Conservation (phyloP, 1,139 yeast genomes). For the Saccharomycopsis crataegensis region DNA sequence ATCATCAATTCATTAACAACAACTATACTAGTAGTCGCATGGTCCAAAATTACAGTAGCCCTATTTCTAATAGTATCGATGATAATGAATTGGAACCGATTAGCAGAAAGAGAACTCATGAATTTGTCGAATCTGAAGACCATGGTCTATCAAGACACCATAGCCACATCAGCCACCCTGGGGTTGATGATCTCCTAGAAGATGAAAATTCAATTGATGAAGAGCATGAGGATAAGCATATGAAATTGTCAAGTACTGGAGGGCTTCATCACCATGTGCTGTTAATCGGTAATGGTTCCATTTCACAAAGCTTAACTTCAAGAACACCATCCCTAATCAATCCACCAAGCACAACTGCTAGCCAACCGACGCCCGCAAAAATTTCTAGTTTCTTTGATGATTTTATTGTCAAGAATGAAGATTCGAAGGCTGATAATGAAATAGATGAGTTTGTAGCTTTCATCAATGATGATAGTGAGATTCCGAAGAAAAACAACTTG, state of each 20-base stretch:
- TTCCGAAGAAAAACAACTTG: background rate
- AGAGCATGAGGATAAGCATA: slow-evolving; percentile 1
- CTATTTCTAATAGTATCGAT: background rate
- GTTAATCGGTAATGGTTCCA: background rate
- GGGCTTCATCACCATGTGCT: slow-evolving; percentile 1
- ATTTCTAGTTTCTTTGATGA: slow-evolving; percentile 11
- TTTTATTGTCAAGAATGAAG: slow-evolving; percentile 1
- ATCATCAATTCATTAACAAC: background rate
- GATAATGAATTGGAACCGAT: slow-evolving; percentile 12
- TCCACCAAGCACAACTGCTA: slow-evolving; percentile 1
- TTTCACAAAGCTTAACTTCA: background rate
- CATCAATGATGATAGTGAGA: background rate
- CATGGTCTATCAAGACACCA: background rate
- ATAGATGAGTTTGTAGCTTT: background rate
- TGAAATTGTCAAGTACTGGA: background rate
- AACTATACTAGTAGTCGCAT: background rate
- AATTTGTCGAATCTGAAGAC: slow-evolving; percentile 12
- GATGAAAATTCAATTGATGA: background rate
- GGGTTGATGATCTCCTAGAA: background rate
- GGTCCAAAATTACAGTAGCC: background rate
- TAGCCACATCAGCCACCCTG: background rate
- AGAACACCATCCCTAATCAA: background rate
- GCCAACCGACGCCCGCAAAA: background rate
- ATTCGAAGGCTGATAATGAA: slow-evolving; percentile 4
- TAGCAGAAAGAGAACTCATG: slow-evolving; percentile 19